Conservation (phyloP, 2,329 filamentous ascomycete genomes). For the Curvularia sp. region DNA sequence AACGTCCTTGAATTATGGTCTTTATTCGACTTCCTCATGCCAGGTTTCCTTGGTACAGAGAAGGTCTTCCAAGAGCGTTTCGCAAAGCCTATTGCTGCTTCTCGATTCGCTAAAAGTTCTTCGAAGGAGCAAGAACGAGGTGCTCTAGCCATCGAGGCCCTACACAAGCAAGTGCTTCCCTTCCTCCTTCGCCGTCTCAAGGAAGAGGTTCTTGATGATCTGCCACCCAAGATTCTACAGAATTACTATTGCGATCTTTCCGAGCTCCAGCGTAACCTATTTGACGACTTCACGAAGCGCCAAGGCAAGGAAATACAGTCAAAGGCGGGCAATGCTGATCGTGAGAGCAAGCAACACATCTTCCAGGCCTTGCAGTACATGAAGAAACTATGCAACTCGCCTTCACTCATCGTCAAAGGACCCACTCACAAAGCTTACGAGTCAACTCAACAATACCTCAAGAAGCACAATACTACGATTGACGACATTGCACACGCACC, state of each 20-base stretch:
- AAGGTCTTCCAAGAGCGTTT: slow-evolving; percentile 97
- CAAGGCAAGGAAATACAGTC: slow-evolving; percentile 87
- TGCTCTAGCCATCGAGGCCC: slow-evolving; percentile 93
- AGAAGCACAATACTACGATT: slow-evolving; percentile 79
- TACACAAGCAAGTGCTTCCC: slow-evolving; percentile 96
- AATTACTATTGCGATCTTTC: slow-evolving; percentile 99
- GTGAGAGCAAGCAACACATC: slow-evolving; percentile 95
- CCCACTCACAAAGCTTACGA: slow-evolving; percentile 90
- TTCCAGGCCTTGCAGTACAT: slow-evolving; percentile 99
- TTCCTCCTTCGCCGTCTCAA: slow-evolving; percentile 96
- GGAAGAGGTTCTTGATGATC: slow-evolving; percentile 94
- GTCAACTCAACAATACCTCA: slow-evolving; percentile 81
- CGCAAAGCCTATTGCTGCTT: slow-evolving; percentile 92
- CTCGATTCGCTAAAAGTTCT: slow-evolving; percentile 93
- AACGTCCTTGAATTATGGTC: slow-evolving; percentile 98
- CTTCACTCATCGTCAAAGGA: slow-evolving; percentile 87
- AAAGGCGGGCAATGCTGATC: slow-evolving; percentile 80
- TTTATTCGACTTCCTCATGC: slow-evolving; percentile 98
- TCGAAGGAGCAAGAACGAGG: slow-evolving; percentile 98
- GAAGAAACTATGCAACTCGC: slow-evolving; percentile 98
- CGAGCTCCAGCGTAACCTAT: slow-evolving; percentile 91
- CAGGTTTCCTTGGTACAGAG: slow-evolving; percentile 92
- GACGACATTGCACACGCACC: slow-evolving; percentile 89
- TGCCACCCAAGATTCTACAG: slow-evolving; percentile 97
- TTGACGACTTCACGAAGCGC: slow-evolving; percentile 94